These are phyloP conservation scores for Golubevia pallescens DNA, from an alignment of 1,284 basidiomycete species.

Conservation along the genomic window DNA sequence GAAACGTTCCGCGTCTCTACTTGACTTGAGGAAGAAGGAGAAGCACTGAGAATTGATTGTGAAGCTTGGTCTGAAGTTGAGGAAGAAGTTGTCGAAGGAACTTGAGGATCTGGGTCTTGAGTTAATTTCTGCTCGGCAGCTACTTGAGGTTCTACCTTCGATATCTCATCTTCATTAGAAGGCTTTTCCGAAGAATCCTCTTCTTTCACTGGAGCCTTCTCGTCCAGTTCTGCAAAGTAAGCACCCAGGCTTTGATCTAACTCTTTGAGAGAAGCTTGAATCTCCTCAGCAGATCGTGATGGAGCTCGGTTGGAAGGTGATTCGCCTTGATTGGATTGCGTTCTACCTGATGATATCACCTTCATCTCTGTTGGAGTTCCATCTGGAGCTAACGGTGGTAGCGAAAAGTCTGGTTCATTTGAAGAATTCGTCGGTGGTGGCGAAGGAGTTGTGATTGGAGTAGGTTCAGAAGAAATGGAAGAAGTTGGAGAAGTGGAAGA, in stretches of 20 bases:
- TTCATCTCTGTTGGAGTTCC: constrained; percentile 21
- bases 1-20: not conserved
- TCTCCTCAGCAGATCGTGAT: constrained; percentile 4
- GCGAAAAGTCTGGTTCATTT: constrained; percentile 1
- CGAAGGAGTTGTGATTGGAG: not conserved
- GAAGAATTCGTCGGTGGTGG: not conserved
- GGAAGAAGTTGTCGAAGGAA: not conserved
- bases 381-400: constrained; percentile 16
- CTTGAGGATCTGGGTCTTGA: not conserved
- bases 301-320: not conserved
- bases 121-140: constrained; percentile 13
- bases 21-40: not conserved
- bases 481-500: constrained; percentile 4
- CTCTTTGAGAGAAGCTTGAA: not conserved
- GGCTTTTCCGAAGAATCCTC: too few relatives aligned
- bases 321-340: not conserved
- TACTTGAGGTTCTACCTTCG: constrained; percentile 8
- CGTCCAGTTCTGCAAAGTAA: constrained; percentile 9
- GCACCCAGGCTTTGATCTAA: constrained; percentile 8
- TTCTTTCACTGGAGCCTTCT: not conserved
- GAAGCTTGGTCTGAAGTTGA: not conserved
- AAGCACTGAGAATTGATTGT: not conserved
- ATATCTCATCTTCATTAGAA: not conserved
- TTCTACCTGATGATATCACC: constrained; percentile 11
- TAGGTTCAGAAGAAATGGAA: not conserved